These are phyloP conservation scores for Ambrosia hybrid DNA, from an alignment of 140 eudicot species.

Conservation along the genomic window DNA sequence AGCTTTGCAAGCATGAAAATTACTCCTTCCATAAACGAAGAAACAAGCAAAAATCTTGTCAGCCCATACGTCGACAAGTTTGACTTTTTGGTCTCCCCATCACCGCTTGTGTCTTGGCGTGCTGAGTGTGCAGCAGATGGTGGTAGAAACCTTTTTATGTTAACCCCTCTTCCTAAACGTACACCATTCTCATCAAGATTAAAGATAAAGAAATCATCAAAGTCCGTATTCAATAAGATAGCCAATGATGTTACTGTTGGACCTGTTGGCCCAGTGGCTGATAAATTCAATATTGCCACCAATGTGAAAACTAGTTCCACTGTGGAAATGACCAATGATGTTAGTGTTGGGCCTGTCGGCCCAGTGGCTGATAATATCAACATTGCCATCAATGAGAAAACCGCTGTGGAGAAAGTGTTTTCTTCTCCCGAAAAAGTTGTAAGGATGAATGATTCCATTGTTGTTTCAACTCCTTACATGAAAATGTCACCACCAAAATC, in stretches of 20 bases:
- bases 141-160: slow-evolving; percentile 74
- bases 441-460: slow-evolving; percentile 28
- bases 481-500: slow-evolving; percentile 85
- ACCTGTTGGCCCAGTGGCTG: slow-evolving; percentile 9
- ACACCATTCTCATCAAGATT: slow-evolving; percentile 47
- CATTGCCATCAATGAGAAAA: slow-evolving; percentile 23
- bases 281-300: too few species aligned
- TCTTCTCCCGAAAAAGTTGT: slow-evolving; percentile 47
- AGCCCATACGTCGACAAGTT: slow-evolving; percentile 52
- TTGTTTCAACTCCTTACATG: slow-evolving; percentile 69
- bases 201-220: slow-evolving; percentile 35
- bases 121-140: slow-evolving; percentile 57
- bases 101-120: slow-evolving; percentile 98
- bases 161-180: slow-evolving; percentile 72
- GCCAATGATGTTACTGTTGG: slow-evolving; percentile 13
- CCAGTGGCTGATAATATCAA: background rate
- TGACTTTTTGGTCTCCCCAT: slow-evolving; percentile 77
- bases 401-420: slow-evolving; percentile 12
- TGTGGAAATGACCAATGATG: too few species aligned
- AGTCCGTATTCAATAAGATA: slow-evolving; percentile 27
- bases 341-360: too few species aligned
- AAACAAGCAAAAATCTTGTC: slow-evolving; percentile 28
- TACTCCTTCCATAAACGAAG: slow-evolving; percentile 26
- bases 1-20: slow-evolving; percentile 29
- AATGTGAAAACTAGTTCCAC: too few species aligned